These are phyloP conservation scores for Zygoascus tannicola DNA, from an alignment of 805 yeast genomes.

Conservation along the genomic window DNA sequence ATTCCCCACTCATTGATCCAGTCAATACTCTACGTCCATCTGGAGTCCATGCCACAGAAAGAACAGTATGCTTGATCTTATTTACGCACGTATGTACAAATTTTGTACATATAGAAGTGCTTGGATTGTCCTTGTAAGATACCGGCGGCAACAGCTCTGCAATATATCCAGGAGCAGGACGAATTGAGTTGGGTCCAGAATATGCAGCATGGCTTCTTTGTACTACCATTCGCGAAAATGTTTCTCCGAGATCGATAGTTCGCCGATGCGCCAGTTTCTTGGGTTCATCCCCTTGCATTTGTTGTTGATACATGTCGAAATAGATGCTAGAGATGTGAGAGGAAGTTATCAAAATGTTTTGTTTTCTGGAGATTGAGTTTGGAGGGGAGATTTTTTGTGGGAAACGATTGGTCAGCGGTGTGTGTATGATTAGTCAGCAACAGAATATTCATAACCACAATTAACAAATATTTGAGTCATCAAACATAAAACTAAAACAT, in stretches of 20 bases:
- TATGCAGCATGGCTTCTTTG: slow-evolving; percentile 34
- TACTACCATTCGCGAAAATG: slow-evolving; percentile 54
- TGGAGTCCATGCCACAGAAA: slow-evolving; percentile 92
- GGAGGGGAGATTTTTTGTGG: no score
- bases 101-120: slow-evolving; percentile 58
- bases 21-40: slow-evolving; percentile 87
- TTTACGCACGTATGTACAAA: slow-evolving; percentile 87
- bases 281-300: slow-evolving; percentile 16
- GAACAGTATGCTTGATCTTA: slow-evolving; percentile 84
- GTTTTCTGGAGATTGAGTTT: no score
- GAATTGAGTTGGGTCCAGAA: slow-evolving; percentile 25
- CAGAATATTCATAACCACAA: no score
- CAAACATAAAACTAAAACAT: no score
- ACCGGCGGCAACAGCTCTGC: slow-evolving; percentile 53
- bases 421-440: no score
- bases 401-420: no score
- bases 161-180: slow-evolving; percentile 63
- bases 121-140: slow-evolving; percentile 42
- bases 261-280: slow-evolving; percentile 39
- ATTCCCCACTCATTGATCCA: slow-evolving; percentile 89
- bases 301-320: not conserved
- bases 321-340: no score
- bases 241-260: slow-evolving; percentile 70
- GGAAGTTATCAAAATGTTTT: not conserved
- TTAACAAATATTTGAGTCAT: no score